Evolutionary conservation across 2,329 filamentous ascomycete genomes (phyloP).

Genomic region (Cercospora sp.): DNA sequence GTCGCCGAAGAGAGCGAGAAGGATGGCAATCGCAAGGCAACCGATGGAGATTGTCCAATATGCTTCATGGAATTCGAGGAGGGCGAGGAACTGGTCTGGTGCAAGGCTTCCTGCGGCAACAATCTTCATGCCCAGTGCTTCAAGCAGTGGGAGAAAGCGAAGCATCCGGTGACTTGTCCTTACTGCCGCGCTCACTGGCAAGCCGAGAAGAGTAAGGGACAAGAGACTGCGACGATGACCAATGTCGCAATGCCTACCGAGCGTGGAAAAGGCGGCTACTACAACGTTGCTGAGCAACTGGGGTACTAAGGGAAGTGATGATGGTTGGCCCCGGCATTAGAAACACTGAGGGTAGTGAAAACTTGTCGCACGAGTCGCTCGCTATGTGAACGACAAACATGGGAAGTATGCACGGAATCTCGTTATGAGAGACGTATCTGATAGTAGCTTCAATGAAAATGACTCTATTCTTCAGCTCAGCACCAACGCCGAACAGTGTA

Average conservation of each 20-base stretch:
- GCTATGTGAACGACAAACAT: neutral
- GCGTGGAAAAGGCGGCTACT: conserved; percentile 32
- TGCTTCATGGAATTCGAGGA: conserved; percentile 60
- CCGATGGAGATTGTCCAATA: conserved; percentile 63
- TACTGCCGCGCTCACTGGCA: conserved; percentile 38
- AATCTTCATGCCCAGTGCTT: conserved; percentile 63
- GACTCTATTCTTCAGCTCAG: neutral
- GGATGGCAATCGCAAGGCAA: conserved; percentile 56
- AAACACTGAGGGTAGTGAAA: neutral
- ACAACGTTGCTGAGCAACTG: conserved; percentile 37
- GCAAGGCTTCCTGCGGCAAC: conserved; percentile 60
- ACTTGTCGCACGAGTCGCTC: neutral
- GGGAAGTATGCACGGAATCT: neutral
- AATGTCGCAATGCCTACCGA: conserved; percentile 23
- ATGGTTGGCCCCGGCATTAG: neutral
- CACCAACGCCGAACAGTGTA: neutral
- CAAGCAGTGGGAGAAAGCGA: conserved; percentile 50
- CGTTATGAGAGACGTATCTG: neutral
- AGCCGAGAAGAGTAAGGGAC: conserved; percentile 22
- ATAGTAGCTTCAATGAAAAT: neutral
- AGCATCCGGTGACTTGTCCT: conserved; percentile 35
- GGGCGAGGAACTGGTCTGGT: conserved; percentile 57
- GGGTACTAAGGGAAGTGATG: conserved; percentile 19
- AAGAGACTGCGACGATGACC: conserved; percentile 25
- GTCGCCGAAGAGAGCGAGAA: conserved; percentile 33